These are phyloP conservation scores for Aspergillus brunneoviolaceus DNA, from an alignment of 2,329 filamentous ascomycete genomes.

Conservation along the genomic window DNA sequence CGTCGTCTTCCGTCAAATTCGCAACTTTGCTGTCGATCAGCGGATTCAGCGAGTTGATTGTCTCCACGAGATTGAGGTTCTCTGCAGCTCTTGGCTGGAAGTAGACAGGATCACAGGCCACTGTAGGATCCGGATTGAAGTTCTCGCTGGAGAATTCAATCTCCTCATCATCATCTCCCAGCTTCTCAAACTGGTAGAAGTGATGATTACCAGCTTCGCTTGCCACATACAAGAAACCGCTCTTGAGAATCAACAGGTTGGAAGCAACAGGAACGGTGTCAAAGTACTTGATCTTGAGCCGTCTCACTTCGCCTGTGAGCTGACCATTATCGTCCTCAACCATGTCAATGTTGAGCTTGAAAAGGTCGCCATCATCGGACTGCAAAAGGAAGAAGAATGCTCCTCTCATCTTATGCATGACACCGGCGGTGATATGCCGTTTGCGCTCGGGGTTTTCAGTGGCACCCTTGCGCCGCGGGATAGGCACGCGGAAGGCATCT, in stretches of 20 bases:
- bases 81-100: slow-evolving; percentile 78
- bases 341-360: slow-evolving; percentile 95
- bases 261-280: slow-evolving; percentile 89
- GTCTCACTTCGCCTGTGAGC: slow-evolving; percentile 74
- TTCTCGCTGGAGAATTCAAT: slow-evolving; percentile 80
- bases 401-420: slow-evolving; percentile 96
- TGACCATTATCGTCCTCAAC: slow-evolving; percentile 74
- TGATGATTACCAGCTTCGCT: slow-evolving; percentile 91
- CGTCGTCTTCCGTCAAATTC: slow-evolving; percentile 87
- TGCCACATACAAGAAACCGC: slow-evolving; percentile 89
- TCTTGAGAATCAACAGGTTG: slow-evolving; percentile 88
- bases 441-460: slow-evolving; percentile 92
- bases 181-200: slow-evolving; percentile 95
- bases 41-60: slow-evolving; percentile 85
- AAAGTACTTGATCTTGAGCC: slow-evolving; percentile 94
- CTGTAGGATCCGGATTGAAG: slow-evolving; percentile 72
- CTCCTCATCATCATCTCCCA: slow-evolving; percentile 93
- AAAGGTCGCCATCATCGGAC: slow-evolving; percentile 95
- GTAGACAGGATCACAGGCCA: slow-evolving; percentile 73
- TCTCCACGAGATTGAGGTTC: slow-evolving; percentile 82
- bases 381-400: slow-evolving; percentile 98
- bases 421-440: slow-evolving; percentile 79
- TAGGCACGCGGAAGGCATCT: slow-evolving; percentile 80
- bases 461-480: slow-evolving; percentile 80
- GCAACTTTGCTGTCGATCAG: slow-evolving; percentile 87